phyloP scores from a whole-genome alignment of 495 filamentous ascomycete genomes.

The Penicillium angulare region DNA sequence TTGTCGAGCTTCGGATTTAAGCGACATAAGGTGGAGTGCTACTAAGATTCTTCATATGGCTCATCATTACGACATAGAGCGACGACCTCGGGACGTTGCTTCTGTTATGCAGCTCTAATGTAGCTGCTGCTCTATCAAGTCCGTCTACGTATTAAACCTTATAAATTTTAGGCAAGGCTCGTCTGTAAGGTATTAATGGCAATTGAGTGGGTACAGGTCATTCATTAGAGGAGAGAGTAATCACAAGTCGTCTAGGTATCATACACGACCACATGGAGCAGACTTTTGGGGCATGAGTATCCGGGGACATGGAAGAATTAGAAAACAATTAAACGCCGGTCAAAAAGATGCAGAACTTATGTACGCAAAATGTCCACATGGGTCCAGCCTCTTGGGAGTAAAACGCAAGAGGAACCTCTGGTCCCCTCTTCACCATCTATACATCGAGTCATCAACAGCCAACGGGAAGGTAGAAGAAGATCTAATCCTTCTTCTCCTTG shows the following conservation, averaged over 20 bases:
- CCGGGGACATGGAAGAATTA: neutral
- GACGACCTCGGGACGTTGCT: too few relatives aligned
- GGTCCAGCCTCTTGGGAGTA: constrained; percentile 15
- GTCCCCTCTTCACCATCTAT: neutral
- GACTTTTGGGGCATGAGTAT: constrained; percentile 5
- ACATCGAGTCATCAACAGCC: neutral
- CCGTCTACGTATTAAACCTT: too few relatives aligned
- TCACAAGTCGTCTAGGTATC: constrained; percentile 6
- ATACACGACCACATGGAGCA: constrained; percentile 8
- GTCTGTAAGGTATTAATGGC: too few relatives aligned
- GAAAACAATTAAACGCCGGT: constrained; percentile 17
- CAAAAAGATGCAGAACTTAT: constrained; percentile 13
- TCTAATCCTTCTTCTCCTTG: constrained; percentile 6
- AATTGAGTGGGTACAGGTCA: neutral
- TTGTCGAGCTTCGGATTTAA: neutral
- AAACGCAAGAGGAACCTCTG: neutral
- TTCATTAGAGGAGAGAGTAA: constrained; percentile 19
- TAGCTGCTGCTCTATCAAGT: too few relatives aligned
- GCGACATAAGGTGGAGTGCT: neutral
- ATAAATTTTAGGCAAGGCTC: too few relatives aligned
- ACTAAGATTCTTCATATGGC: neutral
- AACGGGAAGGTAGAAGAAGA: neutral
- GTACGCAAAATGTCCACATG: constrained; percentile 8
- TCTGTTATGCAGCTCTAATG: too few relatives aligned
- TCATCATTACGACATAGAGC: too few relatives aligned